Percentiles rank a stretch among this genome's conserved stretches.
phyloP scores from a whole-genome alignment of 2,329 filamentous ascomycete genomes.

The Penicillium fuscoglaucum region DNA sequence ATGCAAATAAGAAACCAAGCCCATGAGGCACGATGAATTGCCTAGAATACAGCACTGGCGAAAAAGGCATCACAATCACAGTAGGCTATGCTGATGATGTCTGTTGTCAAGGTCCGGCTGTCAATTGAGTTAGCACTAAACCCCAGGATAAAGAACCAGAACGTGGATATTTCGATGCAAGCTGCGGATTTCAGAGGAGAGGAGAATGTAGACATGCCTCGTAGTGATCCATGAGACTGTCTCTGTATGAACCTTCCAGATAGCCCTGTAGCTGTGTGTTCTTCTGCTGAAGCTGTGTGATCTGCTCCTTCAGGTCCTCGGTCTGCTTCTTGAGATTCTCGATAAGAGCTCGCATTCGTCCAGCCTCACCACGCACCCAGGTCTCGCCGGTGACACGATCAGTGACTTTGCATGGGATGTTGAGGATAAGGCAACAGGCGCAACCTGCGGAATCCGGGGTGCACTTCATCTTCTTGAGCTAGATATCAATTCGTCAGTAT shows the following conservation, averaged over 20 bases:
- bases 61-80: background rate
- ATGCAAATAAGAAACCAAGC: background rate
- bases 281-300: slow-evolving; percentile 3
- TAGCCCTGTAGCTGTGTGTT: slow-evolving; percentile 1
- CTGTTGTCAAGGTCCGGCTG: background rate
- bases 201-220: background rate
- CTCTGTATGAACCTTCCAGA: background rate
- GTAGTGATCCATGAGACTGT: background rate
- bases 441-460: slow-evolving; percentile 22
- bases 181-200: background rate
- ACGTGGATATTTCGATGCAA: background rate
- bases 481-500: background rate
- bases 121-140: background rate
- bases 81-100: background rate
- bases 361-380: slow-evolving; percentile 22
- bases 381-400: slow-evolving; percentile 26
- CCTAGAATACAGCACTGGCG: background rate
- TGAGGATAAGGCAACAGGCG: slow-evolving; percentile 14
- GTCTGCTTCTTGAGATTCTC: slow-evolving; percentile 8
- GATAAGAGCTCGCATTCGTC: slow-evolving; percentile 16
- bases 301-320: slow-evolving; percentile 4
- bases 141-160: background rate
- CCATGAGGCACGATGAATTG: background rate
- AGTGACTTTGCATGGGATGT: slow-evolving; percentile 25
- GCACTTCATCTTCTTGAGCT: slow-evolving; percentile 29